Base-by-base conservation (phyloP, 306 rosid species). In the Urtica urens region DNA sequence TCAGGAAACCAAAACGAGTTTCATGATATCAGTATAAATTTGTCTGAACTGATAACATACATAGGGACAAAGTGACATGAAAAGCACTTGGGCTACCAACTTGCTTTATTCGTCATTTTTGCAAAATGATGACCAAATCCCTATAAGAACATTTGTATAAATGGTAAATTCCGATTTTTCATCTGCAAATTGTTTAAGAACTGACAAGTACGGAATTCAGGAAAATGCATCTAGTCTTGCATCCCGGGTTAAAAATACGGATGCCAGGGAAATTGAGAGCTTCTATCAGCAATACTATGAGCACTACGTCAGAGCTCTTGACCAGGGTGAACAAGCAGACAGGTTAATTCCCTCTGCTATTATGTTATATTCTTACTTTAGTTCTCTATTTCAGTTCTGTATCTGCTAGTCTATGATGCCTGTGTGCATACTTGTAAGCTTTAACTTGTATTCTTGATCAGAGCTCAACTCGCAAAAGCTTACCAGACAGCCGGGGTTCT, bases 391-490 rank as follows among this genome's bases (percentile, higher is more conserved):
- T 5, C 6, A 22, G 7, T 34, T 19, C 35, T 37, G 8, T n/a
- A 13, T 46, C 18, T n/a, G 34, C 26, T 46, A n/a, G n/a, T n/a
- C n/a, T n/a, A n/a, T n/a, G n/a, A n/a, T n/a, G n/a, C n/a, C n/a
- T n/a, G n/a, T n/a, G n/a, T n/a, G n/a, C n/a, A n/a, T n/a, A 17
- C 2, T 27, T 27, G 38, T 15, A 48, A 48, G 26, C 16, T 35
- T 20, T 26, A 29, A 65, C 38, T 34, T 11, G 24, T 63, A 51
- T 57, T 52, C 30, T 67, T 50, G 47, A 33, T 40, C 81, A 90
- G 97, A 74, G 97, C 87, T 28, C 95, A 84, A 70, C 95, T 90
- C 10, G 90, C 86, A 10, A 90, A 90, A 69, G 93, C 95, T 60
- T 90, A 90, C 71, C 88, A 77, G 67, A 81, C 93, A 0, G 95